Evolutionary conservation across 2,329 filamentous ascomycete genomes (phyloP).

Genomic region (Scedosporium dehoogii): DNA sequence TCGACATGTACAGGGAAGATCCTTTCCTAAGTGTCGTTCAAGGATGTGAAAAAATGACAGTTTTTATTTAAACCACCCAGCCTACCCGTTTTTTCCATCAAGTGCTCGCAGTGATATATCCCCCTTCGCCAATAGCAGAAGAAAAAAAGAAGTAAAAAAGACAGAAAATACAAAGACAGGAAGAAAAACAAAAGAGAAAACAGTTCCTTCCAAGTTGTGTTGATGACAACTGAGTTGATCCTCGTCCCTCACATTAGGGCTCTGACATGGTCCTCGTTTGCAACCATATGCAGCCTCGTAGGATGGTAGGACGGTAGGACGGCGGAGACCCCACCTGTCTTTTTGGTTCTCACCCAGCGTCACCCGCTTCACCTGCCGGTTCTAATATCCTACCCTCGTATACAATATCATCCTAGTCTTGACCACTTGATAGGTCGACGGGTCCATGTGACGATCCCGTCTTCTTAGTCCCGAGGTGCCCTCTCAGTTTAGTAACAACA

Average conservation of each 20-base stretch:
- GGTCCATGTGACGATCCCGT: too few relatives aligned
- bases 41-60: background rate
- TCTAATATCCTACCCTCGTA: too few relatives aligned
- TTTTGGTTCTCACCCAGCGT: too few relatives aligned
- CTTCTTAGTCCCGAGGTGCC: too few relatives aligned
- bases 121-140: background rate
- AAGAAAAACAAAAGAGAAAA: background rate
- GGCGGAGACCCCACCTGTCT: too few relatives aligned
- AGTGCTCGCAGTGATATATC: background rate
- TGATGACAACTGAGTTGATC: background rate
- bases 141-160: background rate
- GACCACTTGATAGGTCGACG: too few relatives aligned
- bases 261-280: background rate
- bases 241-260: background rate
- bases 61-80: constrained; percentile 3
- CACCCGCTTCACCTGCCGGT: too few relatives aligned
- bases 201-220: too few relatives aligned
- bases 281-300: too few relatives aligned
- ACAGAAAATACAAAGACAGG: background rate
- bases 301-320: too few relatives aligned
- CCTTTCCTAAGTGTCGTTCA: background rate
- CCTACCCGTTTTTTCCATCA: background rate
- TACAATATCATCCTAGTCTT: too few relatives aligned
- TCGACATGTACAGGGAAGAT: background rate
- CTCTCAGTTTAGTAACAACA: background rate